Percentiles rank a stretch among this genome's conserved stretches.
Evolutionary conservation across 106 monocot genomes (phyloP).

Genomic region (Chionographis japonica): DNA sequence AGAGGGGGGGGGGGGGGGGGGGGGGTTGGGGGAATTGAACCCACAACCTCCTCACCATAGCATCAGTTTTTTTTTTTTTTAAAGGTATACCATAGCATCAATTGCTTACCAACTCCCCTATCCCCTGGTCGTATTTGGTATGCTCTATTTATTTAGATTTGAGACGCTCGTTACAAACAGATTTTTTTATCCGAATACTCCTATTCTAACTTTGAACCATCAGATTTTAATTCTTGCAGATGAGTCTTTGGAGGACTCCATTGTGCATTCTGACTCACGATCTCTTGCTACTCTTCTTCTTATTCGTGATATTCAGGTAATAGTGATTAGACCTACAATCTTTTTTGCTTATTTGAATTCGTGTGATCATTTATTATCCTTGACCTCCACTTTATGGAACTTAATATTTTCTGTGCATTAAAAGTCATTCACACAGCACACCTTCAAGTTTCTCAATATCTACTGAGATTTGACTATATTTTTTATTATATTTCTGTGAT

Average conservation of each 20-base stretch:
- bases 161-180: background rate
- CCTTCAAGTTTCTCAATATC: too few relatives aligned
- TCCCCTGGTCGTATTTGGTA: too few relatives aligned
- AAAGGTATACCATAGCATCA: too few relatives aligned
- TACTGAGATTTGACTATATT: too few relatives aligned
- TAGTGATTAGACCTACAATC: background rate
- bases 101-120: too few relatives aligned
- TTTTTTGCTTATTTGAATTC: background rate
- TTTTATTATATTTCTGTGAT: too few relatives aligned
- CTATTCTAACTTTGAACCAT: slow-evolving; percentile 49
- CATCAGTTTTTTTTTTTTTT: too few relatives aligned
- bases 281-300: slow-evolving; percentile 95
- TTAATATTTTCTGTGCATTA: background rate
- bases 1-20: too few relatives aligned
- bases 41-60: too few relatives aligned
- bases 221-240: slow-evolving; percentile 98
- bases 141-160: too few relatives aligned
- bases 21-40: too few relatives aligned
- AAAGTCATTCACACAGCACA: too few relatives aligned
- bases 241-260: slow-evolving; percentile 80
- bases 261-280: slow-evolving; percentile 90
- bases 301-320: slow-evolving; percentile 95
- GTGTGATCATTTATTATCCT: background rate
- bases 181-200: background rate
- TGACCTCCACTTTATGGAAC: background rate